Evolutionary conservation across 495 filamentous ascomycete species (phyloP), one percentile per base, ranked within the genome.

Genomic region (Penicillium robsamsonii): DNA sequence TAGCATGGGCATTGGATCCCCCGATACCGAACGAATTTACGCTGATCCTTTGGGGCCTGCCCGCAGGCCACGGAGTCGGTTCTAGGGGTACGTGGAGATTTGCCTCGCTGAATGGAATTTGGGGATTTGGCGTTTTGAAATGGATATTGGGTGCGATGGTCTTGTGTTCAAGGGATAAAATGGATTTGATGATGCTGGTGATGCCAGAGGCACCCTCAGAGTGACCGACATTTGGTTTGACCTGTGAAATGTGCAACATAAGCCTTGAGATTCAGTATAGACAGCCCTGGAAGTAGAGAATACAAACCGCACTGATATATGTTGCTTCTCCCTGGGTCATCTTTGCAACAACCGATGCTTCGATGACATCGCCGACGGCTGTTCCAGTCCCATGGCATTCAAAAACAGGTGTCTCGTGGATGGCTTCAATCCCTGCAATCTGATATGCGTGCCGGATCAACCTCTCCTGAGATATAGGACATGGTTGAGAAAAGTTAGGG

Each of bases 191-290:
- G 9, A 94, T 75, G 3, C 86, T 83, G 3, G 87, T 87, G 18
- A 90, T 76, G 30, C 90, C 90, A 43, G 90, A 91, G 4, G 87
- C 88, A 46, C 89, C 85, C 59, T 92, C 90, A 7, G 83, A 87
- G 72, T 94, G 90, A 1, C 90, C 90, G n/a, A 93, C 76, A 54
- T 92, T 92, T 2, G 90, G 81, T 66, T 93, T 93, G 51, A 89
- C 79, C 53, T 57, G 25, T n/a, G 1, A 13, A 18, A 15, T 43
- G 35, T 37, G n/a, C 35, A 38, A n/a, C 6, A 27, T 18, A 11
- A 45, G 37, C 6, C 4, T 38, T 2, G 4, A 4, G 15, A 7
- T 24, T 31, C 30, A n/a, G 10, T 43, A 9, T 17, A n/a, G 4
- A 3, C 38, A 64, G 9, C 17, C 6, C 17, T 17, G 15, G 0